Conservation (phyloP, 2,329 filamentous ascomycete species). For the Orbilia brochopaga region DNA sequence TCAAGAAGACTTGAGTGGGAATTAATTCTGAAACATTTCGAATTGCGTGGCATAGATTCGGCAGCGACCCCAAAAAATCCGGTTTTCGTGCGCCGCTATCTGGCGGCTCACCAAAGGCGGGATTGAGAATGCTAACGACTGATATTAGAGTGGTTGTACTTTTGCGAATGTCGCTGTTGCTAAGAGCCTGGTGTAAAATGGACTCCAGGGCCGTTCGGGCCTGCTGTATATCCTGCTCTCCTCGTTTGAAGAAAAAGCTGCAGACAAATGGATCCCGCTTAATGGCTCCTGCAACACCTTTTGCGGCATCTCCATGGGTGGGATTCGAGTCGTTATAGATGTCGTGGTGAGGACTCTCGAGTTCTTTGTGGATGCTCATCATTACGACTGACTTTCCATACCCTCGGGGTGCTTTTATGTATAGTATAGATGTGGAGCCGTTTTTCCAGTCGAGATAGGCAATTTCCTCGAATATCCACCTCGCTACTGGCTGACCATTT, state of each 20-base stretch:
- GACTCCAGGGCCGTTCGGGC: slow-evolving; percentile 22
- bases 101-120: background rate
- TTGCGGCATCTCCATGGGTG: background rate
- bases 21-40: slow-evolving; percentile 6
- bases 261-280: slow-evolving; percentile 9
- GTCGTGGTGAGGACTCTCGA: background rate
- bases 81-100: background rate
- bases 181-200: slow-evolving; percentile 21
- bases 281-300: background rate
- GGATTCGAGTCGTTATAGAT: no score
- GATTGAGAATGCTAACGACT: slow-evolving; percentile 12
- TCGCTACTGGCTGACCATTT: slow-evolving; percentile 6
- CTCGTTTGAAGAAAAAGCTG: slow-evolving; percentile 36
- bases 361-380: slow-evolving; percentile 23
- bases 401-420: slow-evolving; percentile 20
- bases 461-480: slow-evolving; percentile 19
- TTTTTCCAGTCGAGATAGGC: slow-evolving; percentile 17
- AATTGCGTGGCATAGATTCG: slow-evolving; percentile 16
- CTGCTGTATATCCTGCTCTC: slow-evolving; percentile 34
- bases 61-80: slow-evolving; percentile 14
- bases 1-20: slow-evolving; percentile 23
- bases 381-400: slow-evolving; percentile 34
- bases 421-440: background rate
- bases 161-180: slow-evolving; percentile 15
- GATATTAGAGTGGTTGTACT: background rate